Base-by-base conservation (phyloP, 192 early-diverging fungal genomes). In the Rhizophagus sp. region DNA sequence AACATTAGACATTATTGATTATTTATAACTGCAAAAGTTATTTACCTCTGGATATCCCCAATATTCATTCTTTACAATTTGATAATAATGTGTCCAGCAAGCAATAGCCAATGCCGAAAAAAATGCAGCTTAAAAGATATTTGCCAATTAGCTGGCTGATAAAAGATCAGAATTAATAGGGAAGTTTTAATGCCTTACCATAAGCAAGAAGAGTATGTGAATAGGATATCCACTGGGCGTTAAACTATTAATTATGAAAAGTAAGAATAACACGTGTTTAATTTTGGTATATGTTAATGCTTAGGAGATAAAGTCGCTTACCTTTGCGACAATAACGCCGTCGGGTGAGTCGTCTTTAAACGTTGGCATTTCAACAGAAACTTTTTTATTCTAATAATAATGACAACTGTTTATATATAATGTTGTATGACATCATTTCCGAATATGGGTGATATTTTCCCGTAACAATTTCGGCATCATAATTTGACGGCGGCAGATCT, bases 21-120 rank as follows among this genome's bases (percentile, higher is more conserved):
- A 50, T 24, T 36, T n/a, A 62, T 12, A 8, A 39, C n/a, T 61
- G 17, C 39, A n/a, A 24, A 83, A 61, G 22, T 30, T 61, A 39
- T 49, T 62, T 88, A 89, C 88, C 72, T 94, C 88, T 0, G 94
- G 94, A 69, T 94, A 95, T 10, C 94, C 94, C 69, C 86, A 92
- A 83, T 91, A 84, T 81, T 91, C 89, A 73, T 94, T 95, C 79
- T 89, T 86, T 73, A 95, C 94, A 77, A 95, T 94, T 84, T 94
- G 93, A 83, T 90, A 84, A 82, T 95, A 95, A 80, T 95, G 92
- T 8, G 89, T 92, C 72, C 91, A 90, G 82, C 92, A 94, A 22
- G 88, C 92, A 67, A 92, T 83, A 13, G 87, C 79, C 57, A 95
- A 83, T 27, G 94, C 92, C 17, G 89, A 80, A 41, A 91, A 80